Percentiles rank a stretch among this genome's conserved stretches.
phyloP scores from a whole-genome alignment of 352 stramenopile species.

The Phytophthora rubi region DNA sequence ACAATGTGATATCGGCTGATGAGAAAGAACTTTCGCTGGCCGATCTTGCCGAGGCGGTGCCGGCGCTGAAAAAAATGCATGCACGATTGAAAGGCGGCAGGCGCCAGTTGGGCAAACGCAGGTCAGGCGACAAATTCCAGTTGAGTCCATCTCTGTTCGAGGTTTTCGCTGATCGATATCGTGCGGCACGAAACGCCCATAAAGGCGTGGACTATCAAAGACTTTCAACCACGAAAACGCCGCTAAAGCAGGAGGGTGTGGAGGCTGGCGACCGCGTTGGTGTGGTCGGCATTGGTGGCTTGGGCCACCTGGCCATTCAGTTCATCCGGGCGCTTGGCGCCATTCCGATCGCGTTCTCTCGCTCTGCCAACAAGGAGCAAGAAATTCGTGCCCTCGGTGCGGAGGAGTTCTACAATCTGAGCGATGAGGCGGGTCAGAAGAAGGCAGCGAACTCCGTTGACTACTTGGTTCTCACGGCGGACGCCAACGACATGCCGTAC shows the following conservation, averaged over 20 bases:
- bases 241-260: conserved; percentile 7
- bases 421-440: conserved; percentile 10
- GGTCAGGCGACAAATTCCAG: too few relatives aligned
- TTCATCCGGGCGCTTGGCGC: conserved; percentile 18
- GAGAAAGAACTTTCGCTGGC: too few relatives aligned
- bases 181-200: too few relatives aligned
- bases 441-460: conserved; percentile 11
- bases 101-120: too few relatives aligned
- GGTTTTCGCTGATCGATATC: too few relatives aligned
- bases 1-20: too few relatives aligned
- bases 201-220: too few relatives aligned
- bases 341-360: conserved; percentile 9
- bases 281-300: conserved; percentile 6
- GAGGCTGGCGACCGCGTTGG: conserved; percentile 12
- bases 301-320: conserved; percentile 15
- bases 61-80: too few relatives aligned
- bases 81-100: too few relatives aligned
- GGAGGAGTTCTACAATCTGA: conserved; percentile 20
- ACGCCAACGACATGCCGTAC: conserved; percentile 18
- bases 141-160: too few relatives aligned
- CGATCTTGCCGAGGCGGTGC: too few relatives aligned
- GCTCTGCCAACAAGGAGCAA: conserved; percentile 19
- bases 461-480: conserved; percentile 8
- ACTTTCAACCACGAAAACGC: not conserved
- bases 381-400: conserved; percentile 13